Evolutionary conservation across 768 basidiomycete species (phyloP).

Genomic region (Sarcomyxa edulis): DNA sequence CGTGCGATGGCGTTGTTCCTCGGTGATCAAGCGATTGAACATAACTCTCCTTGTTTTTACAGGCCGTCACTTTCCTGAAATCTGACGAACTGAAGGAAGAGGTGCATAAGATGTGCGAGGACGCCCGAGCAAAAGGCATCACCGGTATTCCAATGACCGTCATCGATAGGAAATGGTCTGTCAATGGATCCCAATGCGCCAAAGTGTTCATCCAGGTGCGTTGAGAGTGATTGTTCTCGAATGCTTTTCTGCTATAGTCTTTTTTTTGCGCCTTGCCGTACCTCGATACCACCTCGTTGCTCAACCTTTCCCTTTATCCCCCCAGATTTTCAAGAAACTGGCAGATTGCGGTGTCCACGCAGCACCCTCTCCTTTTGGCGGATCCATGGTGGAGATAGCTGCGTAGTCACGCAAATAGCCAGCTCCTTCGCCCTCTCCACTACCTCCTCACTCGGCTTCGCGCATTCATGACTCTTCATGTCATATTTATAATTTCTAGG

Average conservation of each 20-base stretch:
- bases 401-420: no score
- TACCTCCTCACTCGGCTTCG: no score
- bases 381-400: no score
- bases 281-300: constrained; percentile 5
- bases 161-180: constrained; percentile 74
- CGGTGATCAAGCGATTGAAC: no score
- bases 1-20: no score
- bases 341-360: constrained; percentile 6
- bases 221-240: constrained; percentile 1
- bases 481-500: no score
- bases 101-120: constrained; percentile 55
- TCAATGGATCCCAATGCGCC: constrained; percentile 67
- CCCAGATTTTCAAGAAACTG: constrained; percentile 30
- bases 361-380: no score
- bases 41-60: constrained; percentile 9
- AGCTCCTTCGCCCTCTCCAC: no score
- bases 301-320: not conserved
- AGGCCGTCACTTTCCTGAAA: constrained; percentile 62
- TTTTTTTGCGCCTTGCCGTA: not conserved
- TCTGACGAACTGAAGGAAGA: constrained; percentile 63
- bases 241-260: constrained; percentile 1
- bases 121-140: constrained; percentile 62
- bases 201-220: constrained; percentile 67
- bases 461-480: no score
- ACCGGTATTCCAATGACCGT: constrained; percentile 78